Percentiles rank a stretch among this genome's conserved stretches.
Evolutionary conservation across 2,329 filamentous ascomycete species (phyloP).

Genomic region (Ceratocystis destructans): DNA sequence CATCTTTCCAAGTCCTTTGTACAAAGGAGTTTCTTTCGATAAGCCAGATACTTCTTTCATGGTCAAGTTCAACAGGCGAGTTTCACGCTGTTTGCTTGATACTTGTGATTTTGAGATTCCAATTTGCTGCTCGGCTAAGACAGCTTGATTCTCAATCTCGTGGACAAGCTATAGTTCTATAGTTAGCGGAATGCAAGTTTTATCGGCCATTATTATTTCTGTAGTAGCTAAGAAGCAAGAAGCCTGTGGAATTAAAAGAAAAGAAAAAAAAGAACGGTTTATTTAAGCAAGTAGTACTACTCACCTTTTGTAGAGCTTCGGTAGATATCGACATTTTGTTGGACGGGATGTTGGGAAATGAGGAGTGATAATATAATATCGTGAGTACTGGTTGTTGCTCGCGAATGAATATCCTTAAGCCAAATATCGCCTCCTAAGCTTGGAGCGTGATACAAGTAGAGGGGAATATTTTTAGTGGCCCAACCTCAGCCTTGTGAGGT

Average conservation of each 20-base stretch:
- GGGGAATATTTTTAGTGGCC: neutral
- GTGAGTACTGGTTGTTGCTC: neutral
- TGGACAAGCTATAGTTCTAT: conserved; percentile 54
- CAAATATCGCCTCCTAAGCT: no score
- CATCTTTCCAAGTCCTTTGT: conserved; percentile 97
- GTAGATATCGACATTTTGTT: conserved; percentile 78
- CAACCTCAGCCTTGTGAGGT: neutral
- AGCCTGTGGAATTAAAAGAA: neutral
- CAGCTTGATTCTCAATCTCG: conserved; percentile 85
- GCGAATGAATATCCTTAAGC: neutral
- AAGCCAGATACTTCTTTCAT: conserved; percentile 67
- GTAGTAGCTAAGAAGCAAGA: neutral
- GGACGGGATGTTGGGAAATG: neutral
- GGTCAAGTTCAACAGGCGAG: conserved; percentile 77
- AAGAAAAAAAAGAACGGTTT: neutral
- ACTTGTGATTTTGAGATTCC: conserved; percentile 74
- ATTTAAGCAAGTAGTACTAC: neutral
- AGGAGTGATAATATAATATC: neutral
- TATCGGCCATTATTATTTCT: neutral
- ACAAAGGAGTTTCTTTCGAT: conserved; percentile 63
- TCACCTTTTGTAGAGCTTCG: conserved; percentile 83
- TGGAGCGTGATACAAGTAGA: no score
- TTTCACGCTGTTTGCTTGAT: conserved; percentile 71
- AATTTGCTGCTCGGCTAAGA: conserved; percentile 85
- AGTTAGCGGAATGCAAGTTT: conserved; percentile 11